Evolutionary conservation across 257 asterid species (phyloP), one percentile per base, ranked within the genome.

Genomic region (Nicotiana tabacum): DNA sequence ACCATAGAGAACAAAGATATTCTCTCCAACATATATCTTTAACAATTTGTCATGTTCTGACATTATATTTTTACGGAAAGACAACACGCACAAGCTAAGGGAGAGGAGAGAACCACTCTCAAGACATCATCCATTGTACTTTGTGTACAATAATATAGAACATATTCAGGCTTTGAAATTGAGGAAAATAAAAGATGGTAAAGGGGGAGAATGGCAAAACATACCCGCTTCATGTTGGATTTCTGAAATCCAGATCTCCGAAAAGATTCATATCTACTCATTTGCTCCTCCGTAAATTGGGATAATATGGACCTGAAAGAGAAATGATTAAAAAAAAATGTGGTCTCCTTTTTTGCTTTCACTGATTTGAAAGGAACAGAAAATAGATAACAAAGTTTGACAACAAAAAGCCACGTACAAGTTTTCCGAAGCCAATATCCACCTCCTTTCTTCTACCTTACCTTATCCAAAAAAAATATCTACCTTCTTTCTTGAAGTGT

Each of bases 191-290:
- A 35, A 5, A 12, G 56, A 56, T 21, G 37, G 79, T 57, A 69
- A 21, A 81, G 29, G 55, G 66, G 48, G 7, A 27, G 9, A 35
- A 27, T 74, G 80, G 66, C 24, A 66, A 35, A 66, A 66, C 79
- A 35, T 93, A 93, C 97, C 93, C 94, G 77, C 85, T 90, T 96
- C 97, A 94, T 92, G 91, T 89, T 92, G 78, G 98, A 77, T 84
- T 88, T 96, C 81, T 94, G 99, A 88, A 96, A 96, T 83, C 97
- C 24, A 48, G 98, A 92, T 88, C 99, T 90, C 84, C 98, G 86
- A 87, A 92, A 92, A 27, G 93, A 96, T 83, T 95, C 98, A 78
- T 95, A 94, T 84, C 99, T 89, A 87, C 93, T 93, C 97, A 93
- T 94, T 85, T 93, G 98, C 77, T 90, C 98, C 87, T 82, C 96